Percentiles rank a stretch among this genome's conserved stretches.
phyloP scores from a whole-genome alignment of 192 early-diverging fungal genomes.

The Rhizophagus clarus region DNA sequence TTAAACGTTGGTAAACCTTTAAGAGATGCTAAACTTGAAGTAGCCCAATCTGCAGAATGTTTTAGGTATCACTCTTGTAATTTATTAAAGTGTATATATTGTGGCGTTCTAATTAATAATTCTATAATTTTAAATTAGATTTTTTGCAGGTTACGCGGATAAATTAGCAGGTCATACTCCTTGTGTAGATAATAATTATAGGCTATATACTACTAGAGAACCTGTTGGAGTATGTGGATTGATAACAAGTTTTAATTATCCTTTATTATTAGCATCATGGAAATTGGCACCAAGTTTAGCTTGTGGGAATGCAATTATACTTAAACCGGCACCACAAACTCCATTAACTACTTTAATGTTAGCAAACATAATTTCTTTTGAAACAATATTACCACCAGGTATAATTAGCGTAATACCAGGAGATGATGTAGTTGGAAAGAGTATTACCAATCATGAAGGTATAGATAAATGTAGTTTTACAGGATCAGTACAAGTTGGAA shows the following conservation, averaged over 20 bases:
- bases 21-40: conserved; percentile 61
- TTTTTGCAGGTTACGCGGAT: conserved; percentile 72
- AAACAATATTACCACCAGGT: conserved; percentile 76
- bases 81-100: no score
- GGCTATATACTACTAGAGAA: conserved; percentile 53
- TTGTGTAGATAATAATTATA: conserved; percentile 1
- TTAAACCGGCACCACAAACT: conserved; percentile 80
- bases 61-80: conserved; percentile 8
- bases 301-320: conserved; percentile 52
- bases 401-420: conserved; percentile 87
- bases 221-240: conserved; percentile 76
- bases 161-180: conserved; percentile 51
- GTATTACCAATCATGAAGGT: conserved; percentile 68
- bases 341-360: conserved; percentile 66
- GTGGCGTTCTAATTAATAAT: background rate
- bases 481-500: conserved; percentile 66
- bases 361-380: conserved; percentile 53
- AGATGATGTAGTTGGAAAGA: conserved; percentile 64
- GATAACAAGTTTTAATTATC: conserved; percentile 80
- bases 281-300: conserved; percentile 81
- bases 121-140: conserved; percentile 46
- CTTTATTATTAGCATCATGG: conserved; percentile 74
- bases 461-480: conserved; percentile 80
- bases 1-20: conserved; percentile 80
- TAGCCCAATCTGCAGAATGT: conserved; percentile 60